Evolutionary conservation across 2,329 filamentous ascomycete genomes (phyloP).

Genomic region (Diaporthe aspalathi): DNA sequence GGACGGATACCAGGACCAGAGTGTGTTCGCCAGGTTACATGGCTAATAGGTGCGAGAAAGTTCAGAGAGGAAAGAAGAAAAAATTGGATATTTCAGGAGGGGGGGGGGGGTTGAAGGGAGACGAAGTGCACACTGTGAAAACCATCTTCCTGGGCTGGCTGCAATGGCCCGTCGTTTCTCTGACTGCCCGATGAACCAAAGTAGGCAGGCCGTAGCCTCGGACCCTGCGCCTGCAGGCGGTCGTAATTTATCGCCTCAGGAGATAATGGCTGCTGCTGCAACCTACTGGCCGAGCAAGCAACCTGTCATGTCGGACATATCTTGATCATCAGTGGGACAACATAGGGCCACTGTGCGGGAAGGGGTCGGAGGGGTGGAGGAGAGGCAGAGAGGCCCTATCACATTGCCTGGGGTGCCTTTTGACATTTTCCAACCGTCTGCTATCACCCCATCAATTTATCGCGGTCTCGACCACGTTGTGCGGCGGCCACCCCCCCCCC

Average conservation of each 20-base stretch:
- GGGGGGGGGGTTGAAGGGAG: neutral
- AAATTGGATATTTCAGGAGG: too few species aligned
- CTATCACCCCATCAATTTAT: constrained; percentile 1
- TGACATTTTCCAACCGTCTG: neutral
- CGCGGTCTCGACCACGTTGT: constrained; percentile 15
- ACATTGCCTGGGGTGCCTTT: constrained; percentile 9
- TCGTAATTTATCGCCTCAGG: neutral
- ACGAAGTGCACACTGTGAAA: neutral
- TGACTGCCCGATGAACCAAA: neutral
- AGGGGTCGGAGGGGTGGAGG: neutral
- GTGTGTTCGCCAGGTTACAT: constrained; percentile 21
- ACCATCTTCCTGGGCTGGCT: neutral
- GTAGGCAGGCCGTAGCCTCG: constrained; percentile 5
- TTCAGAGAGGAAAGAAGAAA: neutral
- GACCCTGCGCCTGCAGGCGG: neutral
- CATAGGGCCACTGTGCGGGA: constrained; percentile 2
- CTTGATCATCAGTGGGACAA: constrained; percentile 31
- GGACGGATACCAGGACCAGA: constrained; percentile 1
- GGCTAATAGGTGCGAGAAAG: neutral
- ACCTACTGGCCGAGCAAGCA: constrained; percentile 22
- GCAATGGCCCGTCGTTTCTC: neutral
- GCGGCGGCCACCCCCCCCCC: neutral
- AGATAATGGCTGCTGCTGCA: constrained; percentile 8
- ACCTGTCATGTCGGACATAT: constrained; percentile 35
- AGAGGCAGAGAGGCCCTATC: constrained; percentile 12